Evolutionary conservation across 1,139 yeast genomes (phyloP).

Genomic region (Hyphopichia pseudoburtonii): DNA sequence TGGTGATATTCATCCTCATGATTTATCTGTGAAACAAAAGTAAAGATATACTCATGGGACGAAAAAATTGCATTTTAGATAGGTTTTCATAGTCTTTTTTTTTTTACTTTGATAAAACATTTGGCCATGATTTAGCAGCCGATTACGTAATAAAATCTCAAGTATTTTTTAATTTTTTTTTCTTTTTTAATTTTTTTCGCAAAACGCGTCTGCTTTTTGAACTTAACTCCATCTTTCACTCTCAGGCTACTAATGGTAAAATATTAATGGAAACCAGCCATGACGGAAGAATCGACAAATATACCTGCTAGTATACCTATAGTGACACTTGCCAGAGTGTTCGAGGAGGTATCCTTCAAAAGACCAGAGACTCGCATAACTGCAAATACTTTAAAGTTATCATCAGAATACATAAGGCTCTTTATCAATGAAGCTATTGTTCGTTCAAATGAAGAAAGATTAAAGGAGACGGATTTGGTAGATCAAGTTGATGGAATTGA

Average conservation of each 20-base stretch:
- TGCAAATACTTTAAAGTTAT: conserved; percentile 46
- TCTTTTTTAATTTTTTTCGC: not conserved
- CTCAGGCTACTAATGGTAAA: not conserved
- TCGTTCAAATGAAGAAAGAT: conserved; percentile 56
- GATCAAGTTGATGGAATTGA: conserved; percentile 35
- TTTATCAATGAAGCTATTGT: conserved; percentile 65
- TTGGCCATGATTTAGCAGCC: no score
- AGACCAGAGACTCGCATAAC: conserved; percentile 49
- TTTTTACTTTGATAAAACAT: no score
- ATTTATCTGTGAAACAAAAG: not conserved
- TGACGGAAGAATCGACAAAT: conserved; percentile 3
- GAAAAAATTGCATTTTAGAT: not conserved
- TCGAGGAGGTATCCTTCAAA: conserved; percentile 54
- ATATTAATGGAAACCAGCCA: not conserved
- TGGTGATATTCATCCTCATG: not conserved
- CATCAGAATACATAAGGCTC: conserved; percentile 57
- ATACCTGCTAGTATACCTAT: conserved; percentile 23
- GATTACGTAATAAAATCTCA: no score
- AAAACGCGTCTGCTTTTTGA: not conserved
- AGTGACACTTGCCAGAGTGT: conserved; percentile 53
- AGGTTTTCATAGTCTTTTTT: not conserved
- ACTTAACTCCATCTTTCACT: not conserved
- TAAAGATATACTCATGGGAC: no score
- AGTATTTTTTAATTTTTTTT: not conserved
- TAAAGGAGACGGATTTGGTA: conserved; percentile 28